These are phyloP conservation scores for Prunus armeniaca DNA, from an alignment of 306 rosid species.

Conservation along the genomic window DNA sequence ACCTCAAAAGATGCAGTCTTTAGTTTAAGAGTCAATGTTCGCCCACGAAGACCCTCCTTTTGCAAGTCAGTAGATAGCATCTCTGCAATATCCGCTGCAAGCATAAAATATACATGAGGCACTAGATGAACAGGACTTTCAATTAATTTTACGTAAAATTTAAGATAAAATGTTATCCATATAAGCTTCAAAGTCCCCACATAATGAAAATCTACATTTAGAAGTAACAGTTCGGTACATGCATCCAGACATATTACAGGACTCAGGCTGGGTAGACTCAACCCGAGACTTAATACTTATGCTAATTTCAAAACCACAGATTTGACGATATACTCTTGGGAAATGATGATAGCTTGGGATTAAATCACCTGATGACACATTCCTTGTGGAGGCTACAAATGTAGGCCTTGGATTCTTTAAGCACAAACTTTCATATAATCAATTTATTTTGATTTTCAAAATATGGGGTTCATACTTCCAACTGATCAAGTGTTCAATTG, in stretches of 20 bases:
- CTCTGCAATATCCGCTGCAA: slow-evolving; percentile 90
- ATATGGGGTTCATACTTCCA: neutral
- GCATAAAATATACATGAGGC: slow-evolving; percentile 25
- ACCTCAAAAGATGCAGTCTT: slow-evolving; percentile 96
- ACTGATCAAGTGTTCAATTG: neutral
- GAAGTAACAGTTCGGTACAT: neutral
- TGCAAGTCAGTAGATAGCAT: slow-evolving; percentile 83
- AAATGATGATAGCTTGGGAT: neutral
- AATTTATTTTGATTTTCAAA: neutral
- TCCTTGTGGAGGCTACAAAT: neutral
- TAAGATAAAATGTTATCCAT: slow-evolving; percentile 12
- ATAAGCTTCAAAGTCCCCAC: neutral
- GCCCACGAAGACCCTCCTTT: slow-evolving; percentile 76
- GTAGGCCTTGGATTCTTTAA: neutral
- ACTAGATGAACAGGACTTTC: slow-evolving; percentile 8
- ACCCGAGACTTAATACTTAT: neutral
- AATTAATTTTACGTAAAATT: neutral
- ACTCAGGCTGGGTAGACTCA: neutral
- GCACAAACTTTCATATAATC: neutral
- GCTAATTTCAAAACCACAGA: neutral
- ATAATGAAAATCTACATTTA: too few relatives aligned
- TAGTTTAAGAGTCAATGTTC: slow-evolving; percentile 84
- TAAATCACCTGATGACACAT: neutral
- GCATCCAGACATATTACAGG: neutral
- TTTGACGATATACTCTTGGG: neutral